A percentile compares a stretch with the other conserved stretches of the same genome.
These are phyloP conservation scores for Aspergillus calidoustus DNA, from an alignment of 2,329 filamentous ascomycete species.

Conservation along the genomic window DNA sequence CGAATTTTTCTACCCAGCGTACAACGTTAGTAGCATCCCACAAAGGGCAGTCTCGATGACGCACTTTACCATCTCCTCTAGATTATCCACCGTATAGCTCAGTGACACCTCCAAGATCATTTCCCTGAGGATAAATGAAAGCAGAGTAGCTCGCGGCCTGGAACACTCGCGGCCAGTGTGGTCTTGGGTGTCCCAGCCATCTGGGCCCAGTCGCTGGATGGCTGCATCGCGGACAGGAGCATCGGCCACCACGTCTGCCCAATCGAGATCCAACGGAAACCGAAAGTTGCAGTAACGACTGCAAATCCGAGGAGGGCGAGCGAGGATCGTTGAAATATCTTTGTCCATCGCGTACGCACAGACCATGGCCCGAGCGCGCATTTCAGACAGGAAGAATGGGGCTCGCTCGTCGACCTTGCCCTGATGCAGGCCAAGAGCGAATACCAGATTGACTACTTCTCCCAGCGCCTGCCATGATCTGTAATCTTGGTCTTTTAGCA, in stretches of 20 bases:
- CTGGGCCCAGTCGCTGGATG: slow-evolving; percentile 20
- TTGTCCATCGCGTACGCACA: slow-evolving; percentile 51
- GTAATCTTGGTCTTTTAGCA: slow-evolving; percentile 38
- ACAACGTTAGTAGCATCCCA: background rate
- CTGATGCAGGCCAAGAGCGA: slow-evolving; percentile 52
- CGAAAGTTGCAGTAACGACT: slow-evolving; percentile 40
- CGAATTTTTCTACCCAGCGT: background rate
- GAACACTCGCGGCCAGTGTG: slow-evolving; percentile 14
- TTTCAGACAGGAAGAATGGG: slow-evolving; percentile 42
- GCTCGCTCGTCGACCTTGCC: slow-evolving; percentile 20
- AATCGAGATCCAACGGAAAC: slow-evolving; percentile 27
- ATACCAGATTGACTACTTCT: slow-evolving; percentile 48
- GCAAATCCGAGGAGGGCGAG: slow-evolving; percentile 50
- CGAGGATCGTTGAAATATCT: slow-evolving; percentile 51
- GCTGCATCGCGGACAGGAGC: slow-evolving; percentile 17
- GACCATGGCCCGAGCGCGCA: slow-evolving; percentile 44
- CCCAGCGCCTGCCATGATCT: slow-evolving; percentile 50
- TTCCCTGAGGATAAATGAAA: slow-evolving; percentile 25
- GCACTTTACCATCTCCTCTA: slow-evolving; percentile 13
- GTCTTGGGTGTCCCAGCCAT: slow-evolving; percentile 29
- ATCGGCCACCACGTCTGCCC: slow-evolving; percentile 24
- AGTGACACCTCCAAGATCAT: slow-evolving; percentile 28
- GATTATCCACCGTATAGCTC: background rate
- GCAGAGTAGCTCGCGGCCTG: slow-evolving; percentile 13
- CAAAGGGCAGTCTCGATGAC: background rate